Base-by-base conservation (phyloP, 1,284 basidiomycete genomes). In the Rhodotorula sp. region DNA sequence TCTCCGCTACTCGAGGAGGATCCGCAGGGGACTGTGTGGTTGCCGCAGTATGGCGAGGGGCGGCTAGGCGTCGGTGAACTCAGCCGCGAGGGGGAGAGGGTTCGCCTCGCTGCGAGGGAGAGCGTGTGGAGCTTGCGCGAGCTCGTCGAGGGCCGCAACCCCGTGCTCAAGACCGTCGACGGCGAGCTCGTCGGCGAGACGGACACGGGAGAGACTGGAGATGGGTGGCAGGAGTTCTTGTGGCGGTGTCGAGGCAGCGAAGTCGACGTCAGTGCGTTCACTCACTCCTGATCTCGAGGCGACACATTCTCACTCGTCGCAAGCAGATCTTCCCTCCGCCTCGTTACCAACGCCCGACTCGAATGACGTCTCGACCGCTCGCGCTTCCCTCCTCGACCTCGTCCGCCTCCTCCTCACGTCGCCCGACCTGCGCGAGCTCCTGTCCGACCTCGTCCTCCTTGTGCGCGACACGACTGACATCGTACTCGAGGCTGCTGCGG, bases 211-310 rank as follows among this genome's bases (percentile, higher is more conserved):
- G 21, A 10, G 13, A 21, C 46, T 0, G 62, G 70, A 21, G 59
- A 71, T 19, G 70, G 53, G 4, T 71, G 70, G 70, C 70, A 71
- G n/a, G 66, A 68, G 41, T 68, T 71, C 16, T 4, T 54, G 14
- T 65, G 55, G 58, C 25, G 53, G 10, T 61, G 52, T 23, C 16
- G 25, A 7, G 13, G 23, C 9, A 52, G 5, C 5, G 5, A 65
- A 25, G 55, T 67, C 49, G 44, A 65, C 12, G 9, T 67, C 34
- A 53, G 66, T 65, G 3, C 52, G 70, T 49, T 14, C 1, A 1
- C 41, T 23, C 34, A 1, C 16, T 42, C 41, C 34, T 12, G 19
- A 45, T 4, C 14, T 14, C 23, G 5, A n/a, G 16, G 14, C 23
- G 34, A 16, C 7, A 23, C 7, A 44, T 14, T 2, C n/a, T 19